Conservation (phyloP, 2,329 filamentous ascomycete species). For the Tolypocladium inflatum region DNA sequence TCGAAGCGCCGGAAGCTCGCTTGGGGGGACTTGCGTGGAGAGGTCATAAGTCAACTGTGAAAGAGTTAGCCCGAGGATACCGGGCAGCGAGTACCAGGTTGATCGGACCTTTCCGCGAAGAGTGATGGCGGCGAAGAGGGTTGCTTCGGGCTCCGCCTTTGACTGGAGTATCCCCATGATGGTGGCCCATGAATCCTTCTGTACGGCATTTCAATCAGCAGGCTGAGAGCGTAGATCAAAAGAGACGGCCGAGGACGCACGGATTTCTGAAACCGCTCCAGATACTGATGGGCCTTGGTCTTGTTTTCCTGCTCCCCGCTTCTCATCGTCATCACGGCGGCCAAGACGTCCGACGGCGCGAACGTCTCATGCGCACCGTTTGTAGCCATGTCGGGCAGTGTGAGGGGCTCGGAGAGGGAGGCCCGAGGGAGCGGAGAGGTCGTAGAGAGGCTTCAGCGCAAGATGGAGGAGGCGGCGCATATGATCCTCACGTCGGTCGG, state of each 20-base stretch:
- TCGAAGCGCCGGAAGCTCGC: constrained; percentile 67
- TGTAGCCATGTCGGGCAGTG: constrained; percentile 49
- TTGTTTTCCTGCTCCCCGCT: constrained; percentile 75
- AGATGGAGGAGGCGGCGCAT: neutral
- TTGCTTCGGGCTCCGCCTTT: constrained; percentile 70
- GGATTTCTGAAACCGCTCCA: constrained; percentile 97
- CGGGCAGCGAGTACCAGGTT: neutral
- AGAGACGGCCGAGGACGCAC: constrained; percentile 34
- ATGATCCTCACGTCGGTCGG: neutral
- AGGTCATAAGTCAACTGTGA: constrained; percentile 90
- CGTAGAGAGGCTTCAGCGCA: neutral
- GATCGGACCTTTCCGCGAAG: constrained; percentile 85
- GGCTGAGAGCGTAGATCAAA: neutral
- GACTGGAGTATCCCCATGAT: constrained; percentile 83
- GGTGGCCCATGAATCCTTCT: constrained; percentile 86
- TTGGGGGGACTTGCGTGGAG: constrained; percentile 67
- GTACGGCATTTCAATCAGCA: constrained; percentile 4
- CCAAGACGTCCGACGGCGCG: constrained; percentile 64
- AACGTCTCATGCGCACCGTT: constrained; percentile 61
- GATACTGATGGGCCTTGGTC: constrained; percentile 80
- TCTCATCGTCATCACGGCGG: constrained; percentile 86
- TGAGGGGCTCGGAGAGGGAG: constrained; percentile 1
- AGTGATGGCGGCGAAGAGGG: constrained; percentile 92
- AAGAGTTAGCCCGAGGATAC: constrained; percentile 1
- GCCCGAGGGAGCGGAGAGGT: neutral